Base-by-base conservation (phyloP, 2,329 filamentous ascomycete species). In the Domatiomyces globalis region DNA sequence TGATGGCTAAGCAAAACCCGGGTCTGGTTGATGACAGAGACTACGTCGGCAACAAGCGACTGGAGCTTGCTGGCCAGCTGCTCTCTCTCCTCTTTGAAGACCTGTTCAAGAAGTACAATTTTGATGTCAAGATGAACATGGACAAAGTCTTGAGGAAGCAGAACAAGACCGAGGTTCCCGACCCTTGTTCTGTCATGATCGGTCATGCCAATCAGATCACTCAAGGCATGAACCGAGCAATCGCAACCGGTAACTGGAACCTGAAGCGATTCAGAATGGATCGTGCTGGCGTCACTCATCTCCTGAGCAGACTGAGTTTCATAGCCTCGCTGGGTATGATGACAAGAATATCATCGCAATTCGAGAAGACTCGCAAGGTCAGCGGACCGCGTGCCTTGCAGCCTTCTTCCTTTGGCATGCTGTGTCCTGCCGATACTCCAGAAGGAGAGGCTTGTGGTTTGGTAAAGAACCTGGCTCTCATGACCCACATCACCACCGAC, bases 221-320 rank as follows among this genome's bases (percentile, higher is more conserved):
- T 0, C 78, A 85, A 59, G 92, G 92, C 10, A 87, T 98, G 77
- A 94, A 95, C 66, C 81, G 94, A 55, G 90, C 92, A 6, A 95
- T 98, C 53, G 89, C 94, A 50, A 96, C 92, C 0, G 92, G 92
- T 18, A 98, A 98, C 64, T 98, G 92, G 92, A 95, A 79, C 56
- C 77, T 98, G 60, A 95, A 95, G 69, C 87, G 94, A 66, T 98
- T 98, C 73, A 88, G 90, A 68, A 98, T 98, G 92, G 94, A 96
- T 64, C 78, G 90, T 65, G 90, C 92, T 19, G 92, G 92, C 64
- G 88, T 98, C 19, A 96, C 94, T 0, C 92, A 98, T 67, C 88
- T 98, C 43, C 75, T 98, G 47, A 96, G 90, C 69, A 81, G 92
- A 57, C 74, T 98, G 51, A 96, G 90, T 67, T 98, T 96, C 65